Base-by-base conservation (phyloP, 768 basidiomycete genomes). In the Boletus patriciae region DNA sequence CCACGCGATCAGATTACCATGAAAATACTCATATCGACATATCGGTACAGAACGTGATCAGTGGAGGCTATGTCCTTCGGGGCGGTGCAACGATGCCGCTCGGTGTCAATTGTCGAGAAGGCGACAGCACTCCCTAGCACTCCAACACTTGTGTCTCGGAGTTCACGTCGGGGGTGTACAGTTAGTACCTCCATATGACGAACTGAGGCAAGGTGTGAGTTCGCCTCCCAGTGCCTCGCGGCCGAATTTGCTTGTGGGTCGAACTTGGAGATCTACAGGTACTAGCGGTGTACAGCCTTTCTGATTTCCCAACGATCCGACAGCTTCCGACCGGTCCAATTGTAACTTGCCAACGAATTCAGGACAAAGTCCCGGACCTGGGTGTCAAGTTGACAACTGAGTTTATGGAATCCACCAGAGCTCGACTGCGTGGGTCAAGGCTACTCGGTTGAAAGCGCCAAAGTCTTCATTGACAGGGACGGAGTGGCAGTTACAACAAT, bases 71-170 rank as follows among this genome's bases (percentile, higher is more conserved):
- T 62, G 44, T 57, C 50, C 46, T 15, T 19, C 27, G 25, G 50
- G 43, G 56, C 49, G 36, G 43, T 49, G 31, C 33, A 18, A 27
- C 19, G 45, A 12, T 34, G 33, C 36, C n/a, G 31, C 21, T 42
- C 41, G 48, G 43, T 61, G 62, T 25, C 25, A 25, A 56, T 54
- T 38, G 59, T 65, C 50, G 62, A 40, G 62, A 64, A 47, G 62
- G 58, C 12, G 62, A 52, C 51, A 36, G 33, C 21, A 18, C 58
- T 31, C 34, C 52, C 33, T n/a, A n/a, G n/a, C n/a, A n/a, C n/a
- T n/a, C n/a, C n/a, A n/a, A n/a, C 16, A 18, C 12, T 25, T 25
- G 11, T 23, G 29, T 40, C 18, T 52, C 54, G 54, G 54, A 55
- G 33, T 36, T 31, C 54, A 50, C 15, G 16, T 27, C 13, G 15